Conservation (phyloP, 805 yeast species). For the Metschnikowia arizonensis region DNA sequence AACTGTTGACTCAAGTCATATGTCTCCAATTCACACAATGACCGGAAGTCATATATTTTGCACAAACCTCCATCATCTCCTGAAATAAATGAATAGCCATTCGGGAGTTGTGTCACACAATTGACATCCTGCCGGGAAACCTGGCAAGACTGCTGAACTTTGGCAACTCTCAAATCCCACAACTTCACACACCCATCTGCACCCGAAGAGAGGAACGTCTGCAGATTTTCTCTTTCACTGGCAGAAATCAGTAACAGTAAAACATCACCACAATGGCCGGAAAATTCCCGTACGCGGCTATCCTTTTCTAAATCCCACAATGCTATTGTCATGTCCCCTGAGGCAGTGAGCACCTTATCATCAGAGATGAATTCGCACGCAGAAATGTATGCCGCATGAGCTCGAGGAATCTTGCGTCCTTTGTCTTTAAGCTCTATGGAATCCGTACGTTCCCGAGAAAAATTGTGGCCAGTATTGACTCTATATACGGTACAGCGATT, state of each 20-base stretch:
- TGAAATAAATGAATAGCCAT: constrained; percentile 62
- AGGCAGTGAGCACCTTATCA: constrained; percentile 56
- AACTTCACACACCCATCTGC: constrained; percentile 65
- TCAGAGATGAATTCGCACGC: constrained; percentile 66
- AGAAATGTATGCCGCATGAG: constrained; percentile 79
- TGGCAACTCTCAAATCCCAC: constrained; percentile 53
- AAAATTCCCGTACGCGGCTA: constrained; percentile 46
- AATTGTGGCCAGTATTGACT: constrained; percentile 10
- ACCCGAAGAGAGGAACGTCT: constrained; percentile 54
- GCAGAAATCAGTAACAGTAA: constrained; percentile 37
- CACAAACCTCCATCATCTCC: constrained; percentile 79
- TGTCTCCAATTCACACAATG: constrained; percentile 62
- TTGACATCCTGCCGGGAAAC: constrained; percentile 65
- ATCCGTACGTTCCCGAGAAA: constrained; percentile 1
- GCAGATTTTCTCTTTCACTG: constrained; percentile 10
- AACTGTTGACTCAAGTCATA: constrained; percentile 34
- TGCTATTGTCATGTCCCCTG: constrained; percentile 78
- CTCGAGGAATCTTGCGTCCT: constrained; percentile 32
- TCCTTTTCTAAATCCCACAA: constrained; percentile 77
- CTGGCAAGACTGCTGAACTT: constrained; percentile 47
- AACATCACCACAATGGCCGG: constrained; percentile 73
- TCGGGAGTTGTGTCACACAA: constrained; percentile 56
- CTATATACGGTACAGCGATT: constrained; percentile 72
- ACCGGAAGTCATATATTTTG: constrained; percentile 67
- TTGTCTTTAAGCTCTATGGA: constrained; percentile 12